Evolutionary conservation across 441 rosid genomes (phyloP).

Genomic region (Erodium moschatum): DNA sequence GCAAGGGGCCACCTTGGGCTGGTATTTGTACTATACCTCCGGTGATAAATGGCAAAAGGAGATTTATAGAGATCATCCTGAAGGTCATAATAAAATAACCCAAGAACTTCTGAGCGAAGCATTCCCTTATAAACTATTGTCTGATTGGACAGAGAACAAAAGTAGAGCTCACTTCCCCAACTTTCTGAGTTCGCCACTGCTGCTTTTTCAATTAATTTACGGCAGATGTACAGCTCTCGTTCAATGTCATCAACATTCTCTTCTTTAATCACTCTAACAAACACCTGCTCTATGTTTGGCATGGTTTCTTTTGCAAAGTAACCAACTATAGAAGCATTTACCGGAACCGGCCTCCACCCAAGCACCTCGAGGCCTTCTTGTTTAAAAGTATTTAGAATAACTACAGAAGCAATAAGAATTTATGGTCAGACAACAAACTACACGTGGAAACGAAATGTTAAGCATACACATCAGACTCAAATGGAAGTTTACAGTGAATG

Average conservation of each 20-base stretch:
- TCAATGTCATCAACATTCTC: conserved; percentile 82
- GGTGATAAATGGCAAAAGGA: conserved; percentile 93
- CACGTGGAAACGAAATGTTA: not conserved
- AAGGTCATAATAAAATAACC: conserved; percentile 75
- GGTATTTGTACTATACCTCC: conserved; percentile 95
- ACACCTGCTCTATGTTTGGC: conserved; percentile 91
- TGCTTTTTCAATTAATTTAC: conserved; percentile 74
- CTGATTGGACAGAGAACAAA: conserved; percentile 91
- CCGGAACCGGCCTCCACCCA: conserved; percentile 98
- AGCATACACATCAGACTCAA: not conserved
- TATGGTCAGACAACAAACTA: conserved; percentile 18
- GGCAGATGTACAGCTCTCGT: conserved; percentile 86
- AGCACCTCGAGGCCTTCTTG: conserved; percentile 96
- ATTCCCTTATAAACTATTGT: conserved; percentile 98
- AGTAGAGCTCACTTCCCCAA: conserved; percentile 88
- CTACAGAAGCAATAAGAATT: conserved; percentile 38
- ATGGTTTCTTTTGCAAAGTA: conserved; percentile 84
- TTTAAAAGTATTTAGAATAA: conserved; percentile 59
- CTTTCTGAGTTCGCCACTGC: conserved; percentile 43
- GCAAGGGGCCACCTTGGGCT: conserved; percentile 99
- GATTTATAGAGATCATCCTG: conserved; percentile 65
- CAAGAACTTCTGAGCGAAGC: conserved; percentile 97
- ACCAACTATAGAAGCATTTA: conserved; percentile 78
- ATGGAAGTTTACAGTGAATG: conserved; percentile 5
- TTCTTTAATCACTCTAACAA: conserved; percentile 74